A percentile compares a stretch with the other conserved stretches of the same genome.
Conservation (phyloP, 164 flowering plant genomes). For the grape (Vitis vinifera) region DNA sequence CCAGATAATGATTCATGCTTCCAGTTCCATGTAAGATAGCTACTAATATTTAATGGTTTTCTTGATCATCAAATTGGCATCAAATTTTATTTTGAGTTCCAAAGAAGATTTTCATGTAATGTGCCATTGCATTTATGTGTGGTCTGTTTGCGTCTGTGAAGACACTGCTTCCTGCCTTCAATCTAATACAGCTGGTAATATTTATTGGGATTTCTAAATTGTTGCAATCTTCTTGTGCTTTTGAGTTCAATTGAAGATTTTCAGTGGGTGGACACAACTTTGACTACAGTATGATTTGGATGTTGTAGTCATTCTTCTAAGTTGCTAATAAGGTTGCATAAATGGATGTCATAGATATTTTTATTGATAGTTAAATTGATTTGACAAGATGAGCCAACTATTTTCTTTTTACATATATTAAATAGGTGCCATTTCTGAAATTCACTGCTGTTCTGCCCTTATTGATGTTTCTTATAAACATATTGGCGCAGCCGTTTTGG, state of each 20-base stretch:
- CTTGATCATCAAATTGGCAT: too few relatives aligned
- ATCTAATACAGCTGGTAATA: too few relatives aligned
- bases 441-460: constrained; percentile 6
- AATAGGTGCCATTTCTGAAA: not conserved
- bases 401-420: not conserved
- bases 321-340: too few relatives aligned
- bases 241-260: not conserved
- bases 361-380: not conserved
- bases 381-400: not conserved
- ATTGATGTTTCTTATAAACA: constrained; percentile 12
- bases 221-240: not conserved
- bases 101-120: too few relatives aligned
- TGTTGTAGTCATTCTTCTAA: not conserved
- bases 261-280: not conserved
- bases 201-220: too few relatives aligned
- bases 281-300: not conserved
- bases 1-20: not conserved
- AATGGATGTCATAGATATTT: not conserved
- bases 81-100: too few relatives aligned
- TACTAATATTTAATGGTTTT: too few relatives aligned
- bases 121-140: too few relatives aligned
- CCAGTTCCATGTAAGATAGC: too few relatives aligned
- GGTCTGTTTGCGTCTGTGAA: not conserved
- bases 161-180: not conserved
- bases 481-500: constrained; percentile 74